Percentiles rank a stretch among this genome's conserved stretches.
Evolutionary conservation across 192 early-diverging fungal genomes (phyloP).

Genomic region (Kappamyces sp.): DNA sequence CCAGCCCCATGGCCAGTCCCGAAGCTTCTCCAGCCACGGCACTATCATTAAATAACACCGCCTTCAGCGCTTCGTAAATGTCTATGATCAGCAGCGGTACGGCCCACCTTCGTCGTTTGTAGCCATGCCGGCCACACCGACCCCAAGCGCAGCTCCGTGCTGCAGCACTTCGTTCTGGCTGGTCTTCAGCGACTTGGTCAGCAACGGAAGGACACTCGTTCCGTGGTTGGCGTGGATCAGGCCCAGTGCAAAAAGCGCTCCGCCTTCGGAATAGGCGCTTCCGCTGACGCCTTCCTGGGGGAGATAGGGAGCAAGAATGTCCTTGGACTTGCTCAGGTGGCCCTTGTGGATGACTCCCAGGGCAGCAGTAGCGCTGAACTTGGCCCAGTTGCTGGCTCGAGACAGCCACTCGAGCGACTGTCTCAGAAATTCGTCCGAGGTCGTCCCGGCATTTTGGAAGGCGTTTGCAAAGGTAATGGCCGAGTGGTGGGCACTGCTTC

Average conservation of each 20-base stretch:
- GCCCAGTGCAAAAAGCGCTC: slow-evolving; percentile 94
- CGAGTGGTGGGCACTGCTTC: slow-evolving; percentile 88
- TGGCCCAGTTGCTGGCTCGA: slow-evolving; percentile 96
- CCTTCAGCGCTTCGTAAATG: slow-evolving; percentile 82
- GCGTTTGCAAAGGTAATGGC: slow-evolving; percentile 96
- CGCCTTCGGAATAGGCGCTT: slow-evolving; percentile 91
- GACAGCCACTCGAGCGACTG: slow-evolving; percentile 97
- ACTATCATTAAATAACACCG: slow-evolving; percentile 83
- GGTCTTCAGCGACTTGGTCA: slow-evolving; percentile 72
- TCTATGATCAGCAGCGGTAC: slow-evolving; percentile 34
- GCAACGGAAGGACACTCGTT: slow-evolving; percentile 68
- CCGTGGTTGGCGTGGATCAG: slow-evolving; percentile 97
- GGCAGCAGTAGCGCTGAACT: slow-evolving; percentile 96
- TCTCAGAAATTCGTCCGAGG: slow-evolving; percentile 94
- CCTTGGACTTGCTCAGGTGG: slow-evolving; percentile 79
- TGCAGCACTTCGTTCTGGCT: slow-evolving; percentile 86
- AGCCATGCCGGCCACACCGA: slow-evolving; percentile 96
- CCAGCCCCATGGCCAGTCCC: slow-evolving; percentile 91
- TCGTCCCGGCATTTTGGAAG: slow-evolving; percentile 97
- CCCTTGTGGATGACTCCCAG: slow-evolving; percentile 98
- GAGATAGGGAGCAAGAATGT: slow-evolving; percentile 85
- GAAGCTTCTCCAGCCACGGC: slow-evolving; percentile 97
- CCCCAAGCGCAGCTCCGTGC: slow-evolving; percentile 91
- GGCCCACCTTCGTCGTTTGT: slow-evolving; percentile 71
- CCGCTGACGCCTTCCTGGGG: slow-evolving; percentile 83